Base-by-base conservation (phyloP, 2,329 filamentous ascomycete species). In the Penicillium sp. region DNA sequence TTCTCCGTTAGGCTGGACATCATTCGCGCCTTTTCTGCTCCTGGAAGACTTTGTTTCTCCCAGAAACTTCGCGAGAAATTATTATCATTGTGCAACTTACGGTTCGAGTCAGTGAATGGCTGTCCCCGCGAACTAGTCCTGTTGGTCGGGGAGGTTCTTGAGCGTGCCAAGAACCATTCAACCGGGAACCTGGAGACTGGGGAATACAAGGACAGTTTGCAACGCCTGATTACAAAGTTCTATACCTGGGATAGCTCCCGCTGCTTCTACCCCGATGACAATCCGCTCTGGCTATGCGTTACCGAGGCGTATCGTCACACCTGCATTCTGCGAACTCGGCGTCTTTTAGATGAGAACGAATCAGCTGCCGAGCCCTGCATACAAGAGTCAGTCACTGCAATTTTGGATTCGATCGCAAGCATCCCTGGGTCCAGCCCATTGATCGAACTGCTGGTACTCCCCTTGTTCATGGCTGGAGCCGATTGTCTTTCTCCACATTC, bases 51-150 rank as follows among this genome's bases (percentile, higher is more conserved):
- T 6, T 71, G 68, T 49, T 71, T 71, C 41, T 63, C 68, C 5
- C 65, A 65, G 21, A 58, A 67, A 5, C 61, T 71, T 27, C 66
- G 68, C 4, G 60, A 67, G 47, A 62, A 66, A 24, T 56, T 71
- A 1, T 55, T 68, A 13, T 66, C 54, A 33, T 52, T 67, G 10
- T 63, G 66, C 26, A 63, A 68, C 37, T 44, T 63, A 9, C 63
- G 58, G 35, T 71, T 71, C 14, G 69, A 71, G 50, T 57, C 62
- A 31, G 68, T 71, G 8, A 71, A 71, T 31, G 69, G 68, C 9
- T 70, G 68, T 31, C 69, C 68, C 1, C 59, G 68, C 26, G 68
- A 69, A 3, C 53, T 71, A n/a, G 69, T 70, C 13, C 51, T 71
- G 8, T 61, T 71, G 8, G 68, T 70, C 29, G 68, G 68, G 19